Evolutionary conservation across 2,329 filamentous ascomycete genomes (phyloP).

Genomic region (Lecanicillium sp.): DNA sequence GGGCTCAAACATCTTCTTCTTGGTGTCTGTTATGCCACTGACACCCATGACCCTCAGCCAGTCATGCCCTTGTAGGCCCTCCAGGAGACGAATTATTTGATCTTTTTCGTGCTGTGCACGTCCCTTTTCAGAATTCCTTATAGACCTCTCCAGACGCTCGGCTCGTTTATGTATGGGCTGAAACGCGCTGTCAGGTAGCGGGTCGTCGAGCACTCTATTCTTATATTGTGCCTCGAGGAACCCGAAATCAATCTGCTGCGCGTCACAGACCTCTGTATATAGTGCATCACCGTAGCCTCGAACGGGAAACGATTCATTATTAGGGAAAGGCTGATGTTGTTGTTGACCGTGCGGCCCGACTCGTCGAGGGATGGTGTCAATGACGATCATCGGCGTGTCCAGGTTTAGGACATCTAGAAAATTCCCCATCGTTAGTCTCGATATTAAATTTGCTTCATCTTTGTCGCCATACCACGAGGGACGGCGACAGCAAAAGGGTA

Average conservation of each 20-base stretch:
- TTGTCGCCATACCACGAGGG: too few species aligned
- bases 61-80: constrained; percentile 81
- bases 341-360: constrained; percentile 19
- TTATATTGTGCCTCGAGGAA: constrained; percentile 41
- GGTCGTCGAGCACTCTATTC: constrained; percentile 39
- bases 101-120: constrained; percentile 60
- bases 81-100: constrained; percentile 59
- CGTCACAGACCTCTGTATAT: constrained; percentile 48
- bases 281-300: constrained; percentile 48
- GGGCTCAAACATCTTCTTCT: constrained; percentile 79
- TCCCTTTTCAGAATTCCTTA: constrained; percentile 56
- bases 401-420: constrained; percentile 60
- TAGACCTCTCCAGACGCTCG: constrained; percentile 52
- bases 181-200: constrained; percentile 48
- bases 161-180: constrained; percentile 49
- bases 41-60: constrained; percentile 92
- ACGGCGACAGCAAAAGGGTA: too few species aligned
- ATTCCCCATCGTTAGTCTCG: not conserved
- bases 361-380: constrained; percentile 42
- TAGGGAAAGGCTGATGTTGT: constrained; percentile 17
- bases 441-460: constrained; percentile 9
- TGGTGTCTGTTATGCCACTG: constrained; percentile 73
- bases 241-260: constrained; percentile 48
- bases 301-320: constrained; percentile 26
- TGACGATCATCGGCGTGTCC: constrained; percentile 65